These are phyloP conservation scores for Ustilago tritici DNA, from an alignment of 1,284 basidiomycete species.

Conservation along the genomic window DNA sequence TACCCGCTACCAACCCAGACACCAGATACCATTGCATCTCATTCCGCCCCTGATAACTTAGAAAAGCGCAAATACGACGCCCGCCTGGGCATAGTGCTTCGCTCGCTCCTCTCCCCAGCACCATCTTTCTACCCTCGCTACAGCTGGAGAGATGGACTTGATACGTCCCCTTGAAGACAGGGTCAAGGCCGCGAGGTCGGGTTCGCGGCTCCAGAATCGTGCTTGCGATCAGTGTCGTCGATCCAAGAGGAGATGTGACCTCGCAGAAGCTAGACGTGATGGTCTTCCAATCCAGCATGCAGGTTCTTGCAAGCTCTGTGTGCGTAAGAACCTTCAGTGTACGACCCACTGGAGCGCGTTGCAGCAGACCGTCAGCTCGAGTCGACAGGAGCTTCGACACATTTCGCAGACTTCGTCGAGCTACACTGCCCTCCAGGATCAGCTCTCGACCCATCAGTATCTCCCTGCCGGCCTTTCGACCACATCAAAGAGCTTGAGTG, in stretches of 20 bases:
- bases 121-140: not conserved
- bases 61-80: not conserved
- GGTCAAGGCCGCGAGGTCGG: slow-evolving; percentile 40
- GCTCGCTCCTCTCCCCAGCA: not conserved
- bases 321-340: slow-evolving; percentile 49
- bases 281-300: slow-evolving; percentile 37
- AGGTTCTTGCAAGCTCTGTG: slow-evolving; percentile 46
- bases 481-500: slow-evolving; percentile 30
- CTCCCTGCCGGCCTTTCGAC: slow-evolving; percentile 33
- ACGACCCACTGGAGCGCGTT: slow-evolving; percentile 45
- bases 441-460: slow-evolving; percentile 38
- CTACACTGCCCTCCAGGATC: slow-evolving; percentile 45
- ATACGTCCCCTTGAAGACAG: slow-evolving; percentile 32
- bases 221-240: slow-evolving; percentile 51
- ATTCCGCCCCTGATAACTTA: not conserved
- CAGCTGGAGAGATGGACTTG: slow-evolving; percentile 24
- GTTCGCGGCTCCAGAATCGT: slow-evolving; percentile 50
- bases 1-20: not conserved
- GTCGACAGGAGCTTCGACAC: slow-evolving; percentile 45
- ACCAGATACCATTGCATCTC: not conserved
- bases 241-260: slow-evolving; percentile 46
- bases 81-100: not conserved
- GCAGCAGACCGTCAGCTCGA: slow-evolving; percentile 49
- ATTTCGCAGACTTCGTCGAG: slow-evolving; percentile 41
- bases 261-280: slow-evolving; percentile 42